Base-by-base conservation (phyloP, 768 basidiomycete genomes). In the Tubosaeta brunneosetosa region DNA sequence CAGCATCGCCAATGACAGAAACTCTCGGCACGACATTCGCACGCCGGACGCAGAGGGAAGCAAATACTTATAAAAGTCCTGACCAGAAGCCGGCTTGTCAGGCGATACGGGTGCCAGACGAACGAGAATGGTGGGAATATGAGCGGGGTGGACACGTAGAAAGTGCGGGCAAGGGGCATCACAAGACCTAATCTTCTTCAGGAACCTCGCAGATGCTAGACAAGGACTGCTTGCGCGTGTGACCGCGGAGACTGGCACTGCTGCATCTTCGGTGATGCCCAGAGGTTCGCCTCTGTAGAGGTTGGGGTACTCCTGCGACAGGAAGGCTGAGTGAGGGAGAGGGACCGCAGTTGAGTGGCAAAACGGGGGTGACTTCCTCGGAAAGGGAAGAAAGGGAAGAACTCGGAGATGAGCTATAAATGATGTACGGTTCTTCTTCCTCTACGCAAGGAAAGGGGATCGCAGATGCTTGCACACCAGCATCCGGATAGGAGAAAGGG, bases 141-240 rank as follows among this genome's bases (percentile, higher is more conserved):
- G 44, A 16, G 40, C 11, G n/a, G 38, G 36, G 41, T 17, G 42
- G 17, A 32, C 50, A 34, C 31, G n/a, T 33, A 43, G 11, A 43
- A 43, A 3, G 34, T 25, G 14, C 16, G 32, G 14, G 47, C 27
- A 45, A 26, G 29, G 29, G 37, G 17, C 31, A 34, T 32, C n/a
- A 37, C 29, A 19, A 40, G 22, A 14, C 14, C 43, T 47, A 71
- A 40, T 69, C 67, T 32, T 69, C 67, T 48, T 69, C 67, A 5
- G 67, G 69, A 5, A 71, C 67, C 27, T 69, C 67, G 42, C 37
- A 63, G 46, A 69, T 69, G 7, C 67, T 69, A 1, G 67, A 69
- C 9, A 69, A 58, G 4, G 67, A 69, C 14, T 59, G 67, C 47
- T 60, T 61, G 57, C 69, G 67, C 22, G 59, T 29, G 43, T 69